Evolutionary conservation across 441 rosid genomes (phyloP), one percentile per base, ranked within the genome.

Genomic region (Jatropha podagrica): DNA sequence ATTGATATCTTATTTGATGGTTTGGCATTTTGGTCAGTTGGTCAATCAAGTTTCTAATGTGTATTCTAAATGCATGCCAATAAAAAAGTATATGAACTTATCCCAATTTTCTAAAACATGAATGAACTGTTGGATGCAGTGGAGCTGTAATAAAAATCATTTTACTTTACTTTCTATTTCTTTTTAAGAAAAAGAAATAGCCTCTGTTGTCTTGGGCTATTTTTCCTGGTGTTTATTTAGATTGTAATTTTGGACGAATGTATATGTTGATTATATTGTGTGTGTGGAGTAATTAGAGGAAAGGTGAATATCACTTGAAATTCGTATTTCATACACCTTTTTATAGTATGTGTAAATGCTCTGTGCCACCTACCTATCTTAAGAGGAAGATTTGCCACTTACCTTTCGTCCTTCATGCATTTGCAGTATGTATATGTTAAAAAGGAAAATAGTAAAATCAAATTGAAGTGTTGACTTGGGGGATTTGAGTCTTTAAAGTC

Each of bases 1-100:
- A 5, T 27, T 52, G 13, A 56, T 68, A n/a, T 38, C 20, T 64
- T 75, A 59, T n/a, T 32, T 69, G 69, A 54, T 20, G 61, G 17
- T 44, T 44, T 6, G 51, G 32, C 32, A 32, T 32, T 32, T 32
- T 32, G 32, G 32, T 32, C 32, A 23, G 23, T 23, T 23, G 32
- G 32, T 32, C 32, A 32, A 32, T 32, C 32, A 32, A 32, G 32
- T 32, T 32, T 32, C 32, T 32, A 2, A 32, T 32, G 32, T 2
- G 2, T 44, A 42, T 20, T 41, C 18, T 14, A 2, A 40, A 15
- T 48, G 15, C n/a, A 23, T 40, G 17, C 40, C 49, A 38, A 6
- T 26, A 64, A 17, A 17, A 18, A 60, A 17, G 18, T 63, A 38
- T 1, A 32, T 20, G 18, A 20, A 18, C 32, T 23, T 11, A 32